Percentiles rank a stretch among this genome's conserved stretches.
Conservation (phyloP, 179 eudicot species). For the Dionaea muscipula region DNA sequence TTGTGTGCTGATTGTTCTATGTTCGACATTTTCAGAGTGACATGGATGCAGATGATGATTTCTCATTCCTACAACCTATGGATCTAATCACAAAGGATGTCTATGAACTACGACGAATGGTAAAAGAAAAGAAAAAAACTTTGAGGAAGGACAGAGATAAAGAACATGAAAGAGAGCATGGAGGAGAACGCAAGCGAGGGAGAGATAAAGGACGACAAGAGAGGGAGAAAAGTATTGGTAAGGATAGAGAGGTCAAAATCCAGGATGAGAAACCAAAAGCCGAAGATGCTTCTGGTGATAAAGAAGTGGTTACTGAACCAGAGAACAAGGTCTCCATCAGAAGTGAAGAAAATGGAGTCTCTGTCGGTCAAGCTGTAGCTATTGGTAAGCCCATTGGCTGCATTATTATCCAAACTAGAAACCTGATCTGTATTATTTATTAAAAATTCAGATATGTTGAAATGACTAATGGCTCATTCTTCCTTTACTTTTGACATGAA, state of each 20-base stretch:
- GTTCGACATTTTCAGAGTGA: slow-evolving; percentile 46
- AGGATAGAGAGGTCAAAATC: slow-evolving; percentile 23
- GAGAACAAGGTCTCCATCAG: slow-evolving; percentile 29
- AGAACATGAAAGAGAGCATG: slow-evolving; percentile 52
- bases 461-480: no score
- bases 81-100: slow-evolving; percentile 95
- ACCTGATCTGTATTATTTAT: no score
- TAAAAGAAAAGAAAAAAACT: slow-evolving; percentile 56
- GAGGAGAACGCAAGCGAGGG: slow-evolving; percentile 39
- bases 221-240: slow-evolving; percentile 39
- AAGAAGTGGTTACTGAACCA: slow-evolving; percentile 22
- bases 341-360: slow-evolving; percentile 36
- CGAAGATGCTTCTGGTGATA: slow-evolving; percentile 22
- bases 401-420: not conserved
- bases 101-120: slow-evolving; percentile 54
- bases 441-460: no score
- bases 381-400: not conserved
- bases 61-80: slow-evolving; percentile 75
- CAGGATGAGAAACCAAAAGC: slow-evolving; percentile 41
- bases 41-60: slow-evolving; percentile 72
- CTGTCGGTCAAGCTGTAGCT: slow-evolving; percentile 27
- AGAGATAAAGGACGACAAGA: slow-evolving; percentile 32
- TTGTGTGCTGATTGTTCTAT: slow-evolving; percentile 14
- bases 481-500: no score
- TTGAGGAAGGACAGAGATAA: slow-evolving; percentile 45